Conservation (phyloP, 2,329 filamentous ascomycete species). For the Rhytidhysteron rufulum region DNA sequence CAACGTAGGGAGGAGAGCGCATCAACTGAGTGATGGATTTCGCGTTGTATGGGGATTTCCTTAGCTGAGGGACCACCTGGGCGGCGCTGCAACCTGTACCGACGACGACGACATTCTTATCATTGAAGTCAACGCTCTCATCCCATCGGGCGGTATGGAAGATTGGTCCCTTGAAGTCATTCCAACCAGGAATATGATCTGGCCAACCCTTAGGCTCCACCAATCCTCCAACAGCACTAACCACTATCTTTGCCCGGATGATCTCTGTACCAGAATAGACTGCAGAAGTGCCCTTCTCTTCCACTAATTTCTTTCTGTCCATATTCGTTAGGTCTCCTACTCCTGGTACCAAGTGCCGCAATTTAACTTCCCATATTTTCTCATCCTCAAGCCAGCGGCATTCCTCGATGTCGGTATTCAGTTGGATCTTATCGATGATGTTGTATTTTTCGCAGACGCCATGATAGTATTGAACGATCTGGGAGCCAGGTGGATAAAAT, state of each 20-base stretch:
- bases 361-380: slow-evolving; percentile 52
- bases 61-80: slow-evolving; percentile 53
- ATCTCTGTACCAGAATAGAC: slow-evolving; percentile 51
- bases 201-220: slow-evolving; percentile 53
- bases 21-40: slow-evolving; percentile 59
- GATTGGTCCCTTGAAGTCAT: slow-evolving; percentile 52
- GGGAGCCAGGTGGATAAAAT: slow-evolving; percentile 46
- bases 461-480: slow-evolving; percentile 51
- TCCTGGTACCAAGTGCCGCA: slow-evolving; percentile 50
- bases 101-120: slow-evolving; percentile 55
- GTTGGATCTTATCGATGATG: slow-evolving; percentile 55
- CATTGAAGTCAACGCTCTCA: slow-evolving; percentile 48
- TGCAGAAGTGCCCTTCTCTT: slow-evolving; percentile 42
- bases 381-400: slow-evolving; percentile 52
- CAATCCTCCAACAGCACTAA: slow-evolving; percentile 53
- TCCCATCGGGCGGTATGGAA: slow-evolving; percentile 59
- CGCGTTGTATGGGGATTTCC: slow-evolving; percentile 45
- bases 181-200: slow-evolving; percentile 48
- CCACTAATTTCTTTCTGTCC: slow-evolving; percentile 43
- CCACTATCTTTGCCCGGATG: slow-evolving; percentile 52
- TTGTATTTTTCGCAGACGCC: slow-evolving; percentile 51
- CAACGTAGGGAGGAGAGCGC: slow-evolving; percentile 56
- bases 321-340: slow-evolving; percentile 51
- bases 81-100: slow-evolving; percentile 57
- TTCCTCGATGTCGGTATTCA: slow-evolving; percentile 54